Conservation (phyloP, 495 filamentous ascomycete genomes). For the Aspergillus haitiensis region DNA sequence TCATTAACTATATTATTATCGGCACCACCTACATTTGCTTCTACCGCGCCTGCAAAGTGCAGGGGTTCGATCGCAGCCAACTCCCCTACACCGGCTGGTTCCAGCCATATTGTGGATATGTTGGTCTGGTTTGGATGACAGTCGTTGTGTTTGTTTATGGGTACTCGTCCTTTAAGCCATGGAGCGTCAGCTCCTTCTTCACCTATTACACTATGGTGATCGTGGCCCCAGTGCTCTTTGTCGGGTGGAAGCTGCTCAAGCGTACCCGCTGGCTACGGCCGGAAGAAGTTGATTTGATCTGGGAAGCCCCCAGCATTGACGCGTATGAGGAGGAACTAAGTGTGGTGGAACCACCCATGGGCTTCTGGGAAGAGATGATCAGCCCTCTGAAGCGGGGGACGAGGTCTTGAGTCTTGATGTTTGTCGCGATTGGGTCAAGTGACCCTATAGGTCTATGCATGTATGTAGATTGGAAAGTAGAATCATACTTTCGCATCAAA, state of each 20-base stretch:
- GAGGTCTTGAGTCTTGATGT: not conserved
- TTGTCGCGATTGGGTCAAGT: not conserved
- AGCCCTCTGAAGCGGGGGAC: not conserved
- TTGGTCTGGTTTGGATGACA: conserved; percentile 46
- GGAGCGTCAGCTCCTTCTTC: conserved; percentile 54
- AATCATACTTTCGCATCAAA: too few relatives aligned
- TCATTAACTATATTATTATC: conserved; percentile 58
- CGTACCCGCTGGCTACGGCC: conserved; percentile 50
- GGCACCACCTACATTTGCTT: conserved; percentile 57
- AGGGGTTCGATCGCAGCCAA: conserved; percentile 52
- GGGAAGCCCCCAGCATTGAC: conserved; percentile 42
- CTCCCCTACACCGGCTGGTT: conserved; percentile 58
- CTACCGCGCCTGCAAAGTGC: conserved; percentile 54
- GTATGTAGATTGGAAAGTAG: not conserved
- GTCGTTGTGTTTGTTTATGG: conserved; percentile 50
- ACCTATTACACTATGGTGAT: conserved; percentile 58
- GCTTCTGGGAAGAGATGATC: conserved; percentile 16
- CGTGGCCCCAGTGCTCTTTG: conserved; percentile 47
- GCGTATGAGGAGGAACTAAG: conserved; percentile 26
- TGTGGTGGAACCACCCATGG: conserved; percentile 2
- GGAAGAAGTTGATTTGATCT: conserved; percentile 53
- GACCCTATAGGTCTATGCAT: not conserved
- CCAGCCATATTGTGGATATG: conserved; percentile 57
- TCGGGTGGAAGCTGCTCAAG: conserved; percentile 57
- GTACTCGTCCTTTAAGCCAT: conserved; percentile 54